Evolutionary conservation across 106 monocot species (phyloP).

Genomic region (Vanilla planifolia): DNA sequence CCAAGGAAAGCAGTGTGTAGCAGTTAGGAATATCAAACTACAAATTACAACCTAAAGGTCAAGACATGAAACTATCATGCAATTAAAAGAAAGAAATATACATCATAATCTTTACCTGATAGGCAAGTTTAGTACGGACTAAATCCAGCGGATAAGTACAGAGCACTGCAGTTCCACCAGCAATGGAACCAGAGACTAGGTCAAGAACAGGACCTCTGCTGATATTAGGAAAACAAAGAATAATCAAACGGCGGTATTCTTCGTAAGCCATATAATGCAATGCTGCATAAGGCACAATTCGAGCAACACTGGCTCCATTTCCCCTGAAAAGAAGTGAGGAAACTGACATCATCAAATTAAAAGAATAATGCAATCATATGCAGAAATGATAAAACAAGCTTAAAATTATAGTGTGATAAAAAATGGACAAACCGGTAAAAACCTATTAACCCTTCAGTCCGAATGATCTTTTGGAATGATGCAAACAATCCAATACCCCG

Average conservation of each 20-base stretch:
- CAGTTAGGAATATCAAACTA: background rate
- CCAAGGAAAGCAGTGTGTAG: background rate
- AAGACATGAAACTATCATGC: too few relatives aligned
- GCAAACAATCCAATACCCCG: slow-evolving; percentile 58
- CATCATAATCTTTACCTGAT: slow-evolving; percentile 51
- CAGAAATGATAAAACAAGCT: background rate
- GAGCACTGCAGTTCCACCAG: slow-evolving; percentile 92
- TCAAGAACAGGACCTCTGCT: slow-evolving; percentile 72
- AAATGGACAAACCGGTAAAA: slow-evolving; percentile 63
- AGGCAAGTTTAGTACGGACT: slow-evolving; percentile 88
- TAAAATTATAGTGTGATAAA: background rate
- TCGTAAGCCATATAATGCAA: slow-evolving; percentile 97
- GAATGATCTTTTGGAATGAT: slow-evolving; percentile 64
- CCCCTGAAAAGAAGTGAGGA: slow-evolving; percentile 40
- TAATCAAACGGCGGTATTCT: slow-evolving; percentile 77
- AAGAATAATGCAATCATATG: background rate
- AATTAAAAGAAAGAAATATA: background rate
- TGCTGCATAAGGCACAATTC: slow-evolving; percentile 97
- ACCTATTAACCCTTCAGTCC: slow-evolving; percentile 71
- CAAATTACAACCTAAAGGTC: background rate
- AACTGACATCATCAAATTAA: background rate
- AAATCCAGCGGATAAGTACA: slow-evolving; percentile 91
- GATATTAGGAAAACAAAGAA: slow-evolving; percentile 44
- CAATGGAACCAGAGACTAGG: slow-evolving; percentile 64
- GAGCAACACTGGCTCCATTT: slow-evolving; percentile 87